phyloP scores from a whole-genome alignment of 202 grass and related monocot species.

The Miscanthus sacchariflorus region DNA sequence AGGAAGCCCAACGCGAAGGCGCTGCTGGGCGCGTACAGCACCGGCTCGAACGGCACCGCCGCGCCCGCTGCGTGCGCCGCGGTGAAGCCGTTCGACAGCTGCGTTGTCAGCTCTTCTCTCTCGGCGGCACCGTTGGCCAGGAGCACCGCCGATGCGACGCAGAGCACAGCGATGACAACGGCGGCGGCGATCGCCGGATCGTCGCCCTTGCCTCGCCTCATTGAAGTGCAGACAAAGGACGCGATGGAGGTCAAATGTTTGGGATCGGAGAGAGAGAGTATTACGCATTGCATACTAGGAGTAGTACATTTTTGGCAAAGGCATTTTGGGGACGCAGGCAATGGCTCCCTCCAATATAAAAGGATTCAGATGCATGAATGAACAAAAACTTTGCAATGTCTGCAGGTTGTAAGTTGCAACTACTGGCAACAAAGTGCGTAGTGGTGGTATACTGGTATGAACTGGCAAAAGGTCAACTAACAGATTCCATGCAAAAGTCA shows the following conservation, averaged over 20 bases:
- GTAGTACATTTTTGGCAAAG: background rate
- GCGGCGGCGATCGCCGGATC: constrained; percentile 47
- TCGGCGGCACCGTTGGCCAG: background rate
- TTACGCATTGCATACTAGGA: background rate
- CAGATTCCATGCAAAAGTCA: constrained; percentile 9
- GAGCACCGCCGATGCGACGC: background rate
- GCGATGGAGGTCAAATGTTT: background rate
- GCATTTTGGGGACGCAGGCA: background rate
- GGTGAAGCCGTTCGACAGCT: constrained; percentile 65
- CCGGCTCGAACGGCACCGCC: constrained; percentile 54
- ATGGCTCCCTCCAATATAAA: background rate
- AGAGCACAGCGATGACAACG: background rate
- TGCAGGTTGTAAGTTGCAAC: constrained; percentile 10
- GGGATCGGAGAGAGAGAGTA: background rate
- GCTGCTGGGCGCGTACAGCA: constrained; percentile 56
- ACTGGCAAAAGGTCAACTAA: constrained; percentile 23
- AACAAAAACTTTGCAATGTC: background rate
- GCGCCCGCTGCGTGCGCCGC: constrained; percentile 44
- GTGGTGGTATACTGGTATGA: background rate
- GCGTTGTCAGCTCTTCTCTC: background rate
- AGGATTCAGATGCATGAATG: background rate
- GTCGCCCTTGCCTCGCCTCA: background rate
- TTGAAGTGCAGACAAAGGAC: background rate
- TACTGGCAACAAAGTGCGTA: background rate
- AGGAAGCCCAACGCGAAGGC: constrained; percentile 78